These are phyloP conservation scores for Talaromyces borbonicus DNA, from an alignment of 495 filamentous ascomycete genomes.

Conservation along the genomic window DNA sequence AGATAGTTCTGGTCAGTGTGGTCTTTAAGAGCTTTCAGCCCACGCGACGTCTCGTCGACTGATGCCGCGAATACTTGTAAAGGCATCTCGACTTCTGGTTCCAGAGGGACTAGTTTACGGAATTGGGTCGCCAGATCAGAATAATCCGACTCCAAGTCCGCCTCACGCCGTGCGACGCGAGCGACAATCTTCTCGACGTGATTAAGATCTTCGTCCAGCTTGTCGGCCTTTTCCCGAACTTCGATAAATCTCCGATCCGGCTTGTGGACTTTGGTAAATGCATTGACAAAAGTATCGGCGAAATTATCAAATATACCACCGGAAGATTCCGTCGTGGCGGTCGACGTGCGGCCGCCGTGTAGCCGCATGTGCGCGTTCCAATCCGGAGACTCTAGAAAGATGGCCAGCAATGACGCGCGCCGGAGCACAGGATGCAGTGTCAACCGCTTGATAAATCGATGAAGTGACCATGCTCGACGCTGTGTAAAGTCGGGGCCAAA, in stretches of 20 bases:
- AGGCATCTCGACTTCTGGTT: slow-evolving; percentile 73
- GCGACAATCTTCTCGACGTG: slow-evolving; percentile 91
- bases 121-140: slow-evolving; percentile 86
- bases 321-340: slow-evolving; percentile 40
- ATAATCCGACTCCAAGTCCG: slow-evolving; percentile 82
- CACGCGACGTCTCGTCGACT: slow-evolving; percentile 70
- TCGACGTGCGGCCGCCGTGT: slow-evolving; percentile 52
- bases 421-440: slow-evolving; percentile 84
- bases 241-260: slow-evolving; percentile 91
- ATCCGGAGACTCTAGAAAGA: slow-evolving; percentile 84
- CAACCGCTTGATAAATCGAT: slow-evolving; percentile 82
- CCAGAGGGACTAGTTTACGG: slow-evolving; percentile 81
- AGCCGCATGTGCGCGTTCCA: slow-evolving; percentile 94
- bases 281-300: slow-evolving; percentile 94
- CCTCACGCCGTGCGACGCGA: slow-evolving; percentile 77
- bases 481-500: slow-evolving; percentile 92
- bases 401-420: slow-evolving; percentile 67
- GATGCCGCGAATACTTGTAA: slow-evolving; percentile 77
- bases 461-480: slow-evolving; percentile 78
- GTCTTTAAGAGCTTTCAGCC: slow-evolving; percentile 68
- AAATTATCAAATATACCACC: slow-evolving; percentile 83
- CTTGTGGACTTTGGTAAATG: slow-evolving; percentile 92
- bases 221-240: slow-evolving; percentile 85
- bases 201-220: slow-evolving; percentile 86
- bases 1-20: slow-evolving; percentile 95